Evolutionary conservation across 2,329 filamentous ascomycete genomes (phyloP), one percentile per base, ranked within the genome.

Genomic region (Pestalotiopsis fici): DNA sequence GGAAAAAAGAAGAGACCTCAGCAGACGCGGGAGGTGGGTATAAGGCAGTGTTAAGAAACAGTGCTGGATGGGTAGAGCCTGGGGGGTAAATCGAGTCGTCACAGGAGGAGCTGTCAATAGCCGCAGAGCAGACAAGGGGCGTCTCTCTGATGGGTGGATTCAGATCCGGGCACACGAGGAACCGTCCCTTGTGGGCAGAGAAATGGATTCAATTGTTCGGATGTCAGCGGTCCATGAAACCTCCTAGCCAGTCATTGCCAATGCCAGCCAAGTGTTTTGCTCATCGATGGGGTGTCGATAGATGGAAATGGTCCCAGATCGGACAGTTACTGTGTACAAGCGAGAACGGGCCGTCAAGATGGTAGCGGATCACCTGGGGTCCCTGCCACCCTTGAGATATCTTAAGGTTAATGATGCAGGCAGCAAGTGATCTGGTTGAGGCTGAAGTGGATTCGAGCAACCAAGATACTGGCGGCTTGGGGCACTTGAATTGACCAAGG

Each of bases 171-270:
- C 47, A 35, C 63, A 59, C 63, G n/a, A 54, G 50, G 50, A 31
- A 43, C 63, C 63, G 63, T 65, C 62, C 50, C 47, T 43, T 28
- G 15, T 18, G 56, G 63, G 50, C 35, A 35, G 27, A 57, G 23
- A n/a, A 59, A 64, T 23, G 50, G 57, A 67, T 68, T 67, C 55
- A 71, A 73, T 69, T 74, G 69, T 76, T 77, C 77, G 77, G 79
- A 80, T 80, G 78, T 78, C 74, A 77, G 74, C 70, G 75, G 75
- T 71, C 77, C 77, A 78, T 82, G 79, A 81, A 81, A 81, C 78
- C 72, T 74, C 73, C 71, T 70, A 70, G 70, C 69, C 71, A 74
- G 71, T 77, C 27, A 39, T 63, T 65, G 50, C 27, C 37, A 65
- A 57, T 59, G 50, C n/a, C 15, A n/a, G 50, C 21, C 35, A 57